Conservation (phyloP, 2,329 filamentous ascomycete species). For the Talaromyces verruculosus region DNA sequence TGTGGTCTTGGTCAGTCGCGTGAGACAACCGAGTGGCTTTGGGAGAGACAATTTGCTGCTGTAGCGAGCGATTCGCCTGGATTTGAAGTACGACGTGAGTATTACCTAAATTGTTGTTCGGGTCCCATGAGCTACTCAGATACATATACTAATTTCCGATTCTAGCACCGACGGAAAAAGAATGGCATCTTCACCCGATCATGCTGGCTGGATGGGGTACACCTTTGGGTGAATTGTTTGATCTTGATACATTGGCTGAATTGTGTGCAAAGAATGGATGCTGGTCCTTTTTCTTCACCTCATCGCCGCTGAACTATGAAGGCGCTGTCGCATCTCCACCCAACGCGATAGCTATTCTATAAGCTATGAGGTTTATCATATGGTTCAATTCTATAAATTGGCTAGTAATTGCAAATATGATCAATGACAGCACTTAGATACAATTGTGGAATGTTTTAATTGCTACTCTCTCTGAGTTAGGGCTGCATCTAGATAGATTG, state of each 20-base stretch:
- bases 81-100: background rate
- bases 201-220: slow-evolving; percentile 40
- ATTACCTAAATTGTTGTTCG: too few relatives aligned
- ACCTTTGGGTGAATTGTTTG: slow-evolving; percentile 41
- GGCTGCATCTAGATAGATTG: background rate
- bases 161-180: slow-evolving; percentile 11
- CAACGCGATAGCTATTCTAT: slow-evolving; percentile 27
- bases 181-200: slow-evolving; percentile 20
- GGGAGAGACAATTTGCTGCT: background rate
- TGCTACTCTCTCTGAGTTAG: background rate
- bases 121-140: background rate
- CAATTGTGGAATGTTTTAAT: background rate
- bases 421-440: background rate
- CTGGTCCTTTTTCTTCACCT: slow-evolving; percentile 50
- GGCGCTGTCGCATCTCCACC: slow-evolving; percentile 41
- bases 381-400: too few relatives aligned
- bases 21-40: background rate
- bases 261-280: slow-evolving; percentile 32
- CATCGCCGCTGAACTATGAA: slow-evolving; percentile 44
- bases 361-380: background rate
- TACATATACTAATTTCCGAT: background rate
- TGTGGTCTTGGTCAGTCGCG: background rate
- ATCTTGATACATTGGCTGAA: slow-evolving; percentile 38
- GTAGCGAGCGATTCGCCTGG: background rate
- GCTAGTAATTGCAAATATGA: too few relatives aligned